Evolutionary conservation across 2,329 filamentous ascomycete genomes (phyloP), one percentile per base, ranked within the genome.

Genomic region (Phoma sp.): DNA sequence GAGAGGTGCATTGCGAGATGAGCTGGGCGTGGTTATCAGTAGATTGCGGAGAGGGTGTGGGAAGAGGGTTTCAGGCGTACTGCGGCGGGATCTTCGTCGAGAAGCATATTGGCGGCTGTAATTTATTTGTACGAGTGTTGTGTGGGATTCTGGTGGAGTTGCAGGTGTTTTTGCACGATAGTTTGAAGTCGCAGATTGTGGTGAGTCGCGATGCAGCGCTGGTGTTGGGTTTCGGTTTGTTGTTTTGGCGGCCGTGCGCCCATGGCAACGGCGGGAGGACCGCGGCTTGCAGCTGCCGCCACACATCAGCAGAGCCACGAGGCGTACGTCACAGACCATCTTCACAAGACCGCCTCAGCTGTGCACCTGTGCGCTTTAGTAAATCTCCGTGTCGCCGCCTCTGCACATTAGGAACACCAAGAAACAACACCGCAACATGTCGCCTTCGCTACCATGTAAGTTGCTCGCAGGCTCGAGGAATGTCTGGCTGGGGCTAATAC

Each of bases 41-140:
- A 64, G 23, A 14, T 13, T 7, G 65, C 55, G 32, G 32, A 45
- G 42, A 57, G 29, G 36, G 51, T 23, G 49, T 40, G 47, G 24
- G 9, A 35, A 33, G 37, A 10, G 37, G 2, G 2, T 29, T 32
- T 52, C 29, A 41, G 42, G 72, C 85, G 57, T 85, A 96, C 91
- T 39, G 88, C 89, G 39, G 90, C 90, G 62, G 93, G 93, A 75
- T 95, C 90, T 79, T 97, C 93, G 78, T 96, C 91, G 78, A 98
- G 90, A 74, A 97, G 83, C 89, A 98, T 97, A 61, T 78, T 91
- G 79, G 57, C 29, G 41, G 41, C 13, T 10, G 3, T 41, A 1
- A 1, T 2, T 8, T 3, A 18, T 13, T 30, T 4, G 37, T 13
- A 2, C 9, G 8, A 8, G 11, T 49, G 18, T 22, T 14, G 33